phyloP scores from a whole-genome alignment of 1,284 basidiomycete genomes.

The Ustilago vetiveriae region DNA sequence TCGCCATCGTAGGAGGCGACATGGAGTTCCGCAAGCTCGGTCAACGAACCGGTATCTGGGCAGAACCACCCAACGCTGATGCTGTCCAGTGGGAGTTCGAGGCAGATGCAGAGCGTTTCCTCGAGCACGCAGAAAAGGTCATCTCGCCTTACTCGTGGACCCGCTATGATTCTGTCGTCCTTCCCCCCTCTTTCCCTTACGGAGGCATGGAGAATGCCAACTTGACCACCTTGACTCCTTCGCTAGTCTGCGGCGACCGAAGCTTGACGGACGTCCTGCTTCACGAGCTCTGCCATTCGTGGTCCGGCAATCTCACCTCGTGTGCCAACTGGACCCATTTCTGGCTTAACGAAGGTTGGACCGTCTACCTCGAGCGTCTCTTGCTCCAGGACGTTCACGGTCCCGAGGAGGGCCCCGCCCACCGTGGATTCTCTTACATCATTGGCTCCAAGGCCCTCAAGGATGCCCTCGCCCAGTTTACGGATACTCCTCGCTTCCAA shows the following conservation, averaged over 20 bases:
- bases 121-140: constrained; percentile 62
- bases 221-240: constrained; percentile 64
- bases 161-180: constrained; percentile 88
- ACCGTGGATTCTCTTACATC: constrained; percentile 82
- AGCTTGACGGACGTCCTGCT: constrained; percentile 69
- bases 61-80: constrained; percentile 61
- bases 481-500: constrained; percentile 77
- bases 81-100: constrained; percentile 66
- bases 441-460: constrained; percentile 79
- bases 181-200: constrained; percentile 91
- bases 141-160: constrained; percentile 78
- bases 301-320: constrained; percentile 64
- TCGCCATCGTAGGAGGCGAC: constrained; percentile 65
- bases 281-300: constrained; percentile 65
- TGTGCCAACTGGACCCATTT: constrained; percentile 66
- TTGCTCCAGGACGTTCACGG: constrained; percentile 77
- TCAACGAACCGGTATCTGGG: constrained; percentile 64
- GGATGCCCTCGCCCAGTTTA: constrained; percentile 74
- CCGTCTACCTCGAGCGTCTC: constrained; percentile 90
- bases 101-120: constrained; percentile 63
- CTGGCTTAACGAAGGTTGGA: constrained; percentile 75
- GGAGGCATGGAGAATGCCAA: constrained; percentile 68
- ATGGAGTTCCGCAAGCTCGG: constrained; percentile 62
- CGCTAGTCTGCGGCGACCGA: constrained; percentile 62
- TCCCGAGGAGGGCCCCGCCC: constrained; percentile 72